These are phyloP conservation scores for Golubevia pallescens DNA, from an alignment of 1,284 basidiomycete species.

Conservation along the genomic window DNA sequence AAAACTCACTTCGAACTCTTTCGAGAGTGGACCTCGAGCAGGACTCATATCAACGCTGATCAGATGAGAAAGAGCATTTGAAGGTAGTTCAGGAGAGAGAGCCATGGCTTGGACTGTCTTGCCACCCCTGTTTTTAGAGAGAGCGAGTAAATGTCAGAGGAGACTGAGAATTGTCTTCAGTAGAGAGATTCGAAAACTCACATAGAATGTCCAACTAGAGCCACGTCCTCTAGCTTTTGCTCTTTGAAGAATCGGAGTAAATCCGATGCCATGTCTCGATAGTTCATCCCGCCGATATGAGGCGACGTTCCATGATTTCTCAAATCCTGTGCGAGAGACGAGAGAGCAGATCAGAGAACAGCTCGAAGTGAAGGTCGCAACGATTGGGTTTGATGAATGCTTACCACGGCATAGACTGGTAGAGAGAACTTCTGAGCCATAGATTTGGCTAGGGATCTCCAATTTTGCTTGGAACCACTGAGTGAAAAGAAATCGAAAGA, in stretches of 20 bases:
- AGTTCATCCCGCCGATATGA: conserved; percentile 75
- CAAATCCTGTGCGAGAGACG: conserved; percentile 70
- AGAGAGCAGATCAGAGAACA: too few species aligned
- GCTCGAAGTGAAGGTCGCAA: neutral
- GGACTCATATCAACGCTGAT: conserved; percentile 83
- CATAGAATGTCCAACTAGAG: conserved; percentile 85
- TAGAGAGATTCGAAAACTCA: conserved; percentile 62
- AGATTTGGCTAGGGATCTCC: conserved; percentile 74
- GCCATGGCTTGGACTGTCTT: conserved; percentile 83
- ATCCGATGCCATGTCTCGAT: conserved; percentile 75
- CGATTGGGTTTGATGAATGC: conserved; percentile 27
- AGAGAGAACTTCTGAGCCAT: conserved; percentile 71
- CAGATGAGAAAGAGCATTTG: conserved; percentile 69
- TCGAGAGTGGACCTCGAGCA: too few species aligned
- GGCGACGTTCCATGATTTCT: conserved; percentile 83
- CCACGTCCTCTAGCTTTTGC: conserved; percentile 68
- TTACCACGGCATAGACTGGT: conserved; percentile 77
- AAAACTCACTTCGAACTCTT: conserved; percentile 36
- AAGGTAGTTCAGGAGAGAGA: conserved; percentile 68
- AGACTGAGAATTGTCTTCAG: neutral
- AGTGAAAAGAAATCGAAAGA: too few species aligned
- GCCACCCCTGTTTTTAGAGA: conserved; percentile 73
- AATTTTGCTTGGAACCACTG: conserved; percentile 82
- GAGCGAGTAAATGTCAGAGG: neutral
- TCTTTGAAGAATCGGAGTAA: conserved; percentile 69